phyloP scores from a whole-genome alignment of 306 rosid species.

The Luffa acutangula region DNA sequence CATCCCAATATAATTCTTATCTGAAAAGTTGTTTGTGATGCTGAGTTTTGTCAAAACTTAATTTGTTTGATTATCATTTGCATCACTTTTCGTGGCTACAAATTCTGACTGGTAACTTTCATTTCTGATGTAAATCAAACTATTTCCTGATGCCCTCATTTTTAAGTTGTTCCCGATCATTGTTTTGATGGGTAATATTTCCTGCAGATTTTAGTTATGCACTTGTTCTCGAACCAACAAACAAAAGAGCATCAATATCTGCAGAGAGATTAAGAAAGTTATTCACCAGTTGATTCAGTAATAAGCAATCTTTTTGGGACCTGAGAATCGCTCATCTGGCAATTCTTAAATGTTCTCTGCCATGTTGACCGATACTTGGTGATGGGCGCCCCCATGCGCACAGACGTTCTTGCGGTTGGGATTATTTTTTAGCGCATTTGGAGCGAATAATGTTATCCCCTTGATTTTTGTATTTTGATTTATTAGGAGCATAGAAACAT shows the following conservation, averaged over 20 bases:
- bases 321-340: background rate
- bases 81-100: background rate
- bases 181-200: slow-evolving; percentile 13
- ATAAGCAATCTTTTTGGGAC: slow-evolving; percentile 7
- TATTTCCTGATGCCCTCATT: background rate
- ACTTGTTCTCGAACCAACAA: slow-evolving; percentile 95
- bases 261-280: slow-evolving; percentile 71
- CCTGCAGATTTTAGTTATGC: slow-evolving; percentile 72
- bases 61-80: background rate
- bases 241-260: slow-evolving; percentile 75
- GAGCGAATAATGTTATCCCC: background rate
- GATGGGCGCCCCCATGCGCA: background rate
- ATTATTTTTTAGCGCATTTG: background rate
- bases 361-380: background rate
- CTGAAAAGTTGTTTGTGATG: background rate
- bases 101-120: background rate
- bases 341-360: background rate
- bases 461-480: slow-evolving; percentile 5
- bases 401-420: background rate
- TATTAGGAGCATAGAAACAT: slow-evolving; percentile 1
- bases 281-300: slow-evolving; percentile 32
- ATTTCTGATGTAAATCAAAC: background rate
- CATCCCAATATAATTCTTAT: background rate
- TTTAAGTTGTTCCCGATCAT: background rate
- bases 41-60: background rate